These are phyloP conservation scores for Calycina herbarum DNA, from an alignment of 2,329 filamentous ascomycete genomes.

Conservation along the genomic window DNA sequence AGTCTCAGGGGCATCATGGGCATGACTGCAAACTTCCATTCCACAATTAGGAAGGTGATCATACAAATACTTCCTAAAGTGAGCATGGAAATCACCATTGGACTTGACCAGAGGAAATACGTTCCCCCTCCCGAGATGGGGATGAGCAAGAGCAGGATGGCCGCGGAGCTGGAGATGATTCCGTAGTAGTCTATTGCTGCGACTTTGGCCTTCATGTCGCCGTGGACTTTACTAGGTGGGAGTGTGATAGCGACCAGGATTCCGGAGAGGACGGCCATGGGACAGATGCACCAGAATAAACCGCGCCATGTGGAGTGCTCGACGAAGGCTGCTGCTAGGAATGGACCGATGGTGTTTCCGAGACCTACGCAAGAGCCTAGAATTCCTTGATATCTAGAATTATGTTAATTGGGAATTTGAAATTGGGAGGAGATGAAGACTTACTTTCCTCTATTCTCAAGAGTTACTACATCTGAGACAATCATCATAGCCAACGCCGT, in stretches of 20 bases:
- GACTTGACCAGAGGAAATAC: conserved; percentile 56
- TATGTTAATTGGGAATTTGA: conserved; percentile 18
- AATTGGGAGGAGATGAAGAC: background rate
- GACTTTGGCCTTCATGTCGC: conserved; percentile 48
- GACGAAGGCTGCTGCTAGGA: conserved; percentile 45
- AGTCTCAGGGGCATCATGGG: conserved; percentile 60
- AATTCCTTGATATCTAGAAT: conserved; percentile 44
- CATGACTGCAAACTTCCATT: conserved; percentile 55
- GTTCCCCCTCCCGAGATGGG: conserved; percentile 62
- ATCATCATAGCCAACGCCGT: conserved; percentile 61
- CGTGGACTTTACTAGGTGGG: conserved; percentile 52
- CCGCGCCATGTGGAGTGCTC: conserved; percentile 43
- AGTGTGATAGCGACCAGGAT: conserved; percentile 49
- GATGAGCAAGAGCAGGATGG: conserved; percentile 60
- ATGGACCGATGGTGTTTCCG: conserved; percentile 46
- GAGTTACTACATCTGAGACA: conserved; percentile 58
- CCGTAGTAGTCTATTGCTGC: conserved; percentile 61
- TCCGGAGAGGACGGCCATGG: conserved; percentile 49
- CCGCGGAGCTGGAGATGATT: conserved; percentile 53
- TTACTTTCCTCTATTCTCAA: conserved; percentile 58
- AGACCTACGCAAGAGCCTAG: conserved; percentile 43
- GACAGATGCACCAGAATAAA: conserved; percentile 52
- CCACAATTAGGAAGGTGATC: conserved; percentile 52
- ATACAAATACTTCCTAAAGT: conserved; percentile 48
- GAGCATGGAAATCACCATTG: conserved; percentile 61